Evolutionary conservation across 1,284 basidiomycete genomes (phyloP).

Genomic region (Sporisorium reilianum): DNA sequence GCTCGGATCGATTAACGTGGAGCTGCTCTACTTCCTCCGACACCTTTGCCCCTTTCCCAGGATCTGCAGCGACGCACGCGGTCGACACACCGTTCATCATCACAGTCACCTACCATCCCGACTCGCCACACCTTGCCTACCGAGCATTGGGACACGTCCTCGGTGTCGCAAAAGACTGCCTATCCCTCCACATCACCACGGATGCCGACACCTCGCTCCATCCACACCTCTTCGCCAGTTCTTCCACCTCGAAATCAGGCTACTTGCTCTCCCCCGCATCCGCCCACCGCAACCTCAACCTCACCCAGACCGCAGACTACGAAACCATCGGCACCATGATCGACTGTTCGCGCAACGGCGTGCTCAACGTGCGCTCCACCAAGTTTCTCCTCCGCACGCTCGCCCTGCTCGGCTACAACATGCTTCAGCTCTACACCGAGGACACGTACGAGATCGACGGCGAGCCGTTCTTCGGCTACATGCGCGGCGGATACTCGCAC

Average conservation of each 20-base stretch:
- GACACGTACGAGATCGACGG: constrained; percentile 69
- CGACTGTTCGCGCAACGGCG: constrained; percentile 70
- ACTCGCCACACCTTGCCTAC: constrained; percentile 45
- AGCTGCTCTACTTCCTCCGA: constrained; percentile 29
- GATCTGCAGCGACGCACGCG: background rate
- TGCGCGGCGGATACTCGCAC: constrained; percentile 61
- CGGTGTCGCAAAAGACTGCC: constrained; percentile 29
- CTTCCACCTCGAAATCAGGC: background rate
- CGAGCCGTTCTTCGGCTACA: constrained; percentile 70
- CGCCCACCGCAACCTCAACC: constrained; percentile 33
- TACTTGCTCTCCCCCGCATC: constrained; percentile 20
- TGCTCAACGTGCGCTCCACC: constrained; percentile 62
- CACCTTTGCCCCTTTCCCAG: constrained; percentile 22
- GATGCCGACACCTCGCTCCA: constrained; percentile 4
- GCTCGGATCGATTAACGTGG: constrained; percentile 9
- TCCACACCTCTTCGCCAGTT: constrained; percentile 26
- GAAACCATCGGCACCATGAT: constrained; percentile 69
- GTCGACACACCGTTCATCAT: constrained; percentile 19
- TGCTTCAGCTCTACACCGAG: constrained; percentile 67
- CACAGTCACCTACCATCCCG: constrained; percentile 16
- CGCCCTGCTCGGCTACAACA: constrained; percentile 68
- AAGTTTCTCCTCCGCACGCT: constrained; percentile 65
- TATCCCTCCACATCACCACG: constrained; percentile 4
- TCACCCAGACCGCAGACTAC: constrained; percentile 44
- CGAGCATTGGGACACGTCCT: constrained; percentile 55